A percentile compares a stretch with the other conserved stretches of the same genome.
Conservation (phyloP, 345 rosid species). For the Pelargonium nanum region DNA sequence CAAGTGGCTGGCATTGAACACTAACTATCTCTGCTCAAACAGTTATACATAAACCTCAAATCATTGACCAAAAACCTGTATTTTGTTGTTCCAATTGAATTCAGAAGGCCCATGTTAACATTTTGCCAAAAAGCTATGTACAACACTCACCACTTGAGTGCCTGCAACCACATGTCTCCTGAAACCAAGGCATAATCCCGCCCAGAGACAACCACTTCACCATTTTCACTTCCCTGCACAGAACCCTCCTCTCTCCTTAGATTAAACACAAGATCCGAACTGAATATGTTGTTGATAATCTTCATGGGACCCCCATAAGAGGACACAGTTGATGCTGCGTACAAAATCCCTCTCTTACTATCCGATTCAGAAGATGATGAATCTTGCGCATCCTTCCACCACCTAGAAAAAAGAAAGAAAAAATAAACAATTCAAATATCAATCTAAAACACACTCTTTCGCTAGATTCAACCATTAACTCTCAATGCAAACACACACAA, state of each 20-base stretch:
- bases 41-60: too few species aligned
- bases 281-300: constrained; percentile 80
- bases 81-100: neutral
- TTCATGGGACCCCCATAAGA: constrained; percentile 83
- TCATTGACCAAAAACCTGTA: neutral
- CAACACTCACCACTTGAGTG: constrained; percentile 67
- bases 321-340: constrained; percentile 50
- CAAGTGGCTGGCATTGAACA: neutral
- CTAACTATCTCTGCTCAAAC: neutral
- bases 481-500: constrained; percentile 11
- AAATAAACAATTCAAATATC: constrained; percentile 8
- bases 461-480: constrained; percentile 5
- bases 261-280: constrained; percentile 65
- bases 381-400: constrained; percentile 89
- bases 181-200: constrained; percentile 88
- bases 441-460: constrained; percentile 6
- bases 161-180: constrained; percentile 91
- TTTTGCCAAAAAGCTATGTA: neutral
- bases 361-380: constrained; percentile 32
- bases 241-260: constrained; percentile 64
- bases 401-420: constrained; percentile 38
- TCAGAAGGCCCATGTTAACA: neutral
- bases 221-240: constrained; percentile 37
- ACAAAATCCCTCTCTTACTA: constrained; percentile 55
- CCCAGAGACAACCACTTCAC: constrained; percentile 75